Conservation (phyloP, 768 basidiomycete genomes). For the Auricularia heimuer region DNA sequence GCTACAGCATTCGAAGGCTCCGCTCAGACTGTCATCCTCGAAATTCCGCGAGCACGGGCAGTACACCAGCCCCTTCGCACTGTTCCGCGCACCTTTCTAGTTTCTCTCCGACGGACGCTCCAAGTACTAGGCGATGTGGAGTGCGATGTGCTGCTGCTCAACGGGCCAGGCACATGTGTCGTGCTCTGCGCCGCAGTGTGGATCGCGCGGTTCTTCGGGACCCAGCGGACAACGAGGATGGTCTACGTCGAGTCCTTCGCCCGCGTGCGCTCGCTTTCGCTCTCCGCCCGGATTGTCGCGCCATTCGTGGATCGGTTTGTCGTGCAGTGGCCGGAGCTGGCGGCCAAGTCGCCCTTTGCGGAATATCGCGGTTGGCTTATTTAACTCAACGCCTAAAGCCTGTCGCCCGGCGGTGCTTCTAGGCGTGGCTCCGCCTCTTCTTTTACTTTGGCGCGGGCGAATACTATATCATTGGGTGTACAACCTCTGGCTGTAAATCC, state of each 20-base stretch:
- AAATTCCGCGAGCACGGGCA: conserved; percentile 76
- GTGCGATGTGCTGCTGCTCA: conserved; percentile 77
- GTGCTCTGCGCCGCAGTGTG: conserved; percentile 62
- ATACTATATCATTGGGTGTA: too few species aligned
- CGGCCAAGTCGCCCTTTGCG: conserved; percentile 31
- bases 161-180: conserved; percentile 93
- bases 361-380: conserved; percentile 60
- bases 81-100: conserved; percentile 57
- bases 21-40: conserved; percentile 39
- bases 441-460: too few species aligned
- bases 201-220: conserved; percentile 54
- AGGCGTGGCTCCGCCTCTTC: too few species aligned
- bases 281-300: conserved; percentile 74
- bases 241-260: conserved; percentile 95
- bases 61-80: conserved; percentile 76
- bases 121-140: conserved; percentile 10
- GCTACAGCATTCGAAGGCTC: conserved; percentile 51
- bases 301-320: conserved; percentile 87
- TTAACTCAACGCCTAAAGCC: conserved; percentile 21
- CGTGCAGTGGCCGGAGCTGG: conserved; percentile 77
- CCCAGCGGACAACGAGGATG: conserved; percentile 51
- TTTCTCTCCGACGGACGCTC: conserved; percentile 31
- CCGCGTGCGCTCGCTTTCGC: conserved; percentile 66
- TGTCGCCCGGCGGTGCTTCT: too few species aligned
- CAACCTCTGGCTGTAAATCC: too few species aligned